Evolutionary conservation across 176 grass and related monocot genomes (phyloP), one percentile per base, ranked within the genome.

Genomic region (Carex littledalei): DNA sequence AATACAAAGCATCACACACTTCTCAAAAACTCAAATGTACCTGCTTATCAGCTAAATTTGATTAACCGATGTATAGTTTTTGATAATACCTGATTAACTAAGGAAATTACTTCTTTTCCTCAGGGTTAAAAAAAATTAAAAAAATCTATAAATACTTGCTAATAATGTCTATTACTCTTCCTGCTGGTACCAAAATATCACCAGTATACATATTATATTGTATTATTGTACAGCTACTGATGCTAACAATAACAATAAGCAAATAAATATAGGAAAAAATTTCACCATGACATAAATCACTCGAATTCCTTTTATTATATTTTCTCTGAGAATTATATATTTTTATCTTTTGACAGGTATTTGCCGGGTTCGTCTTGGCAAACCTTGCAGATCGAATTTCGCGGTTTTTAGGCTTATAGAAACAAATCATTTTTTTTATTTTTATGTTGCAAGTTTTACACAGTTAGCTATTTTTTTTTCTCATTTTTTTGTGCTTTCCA

Each of bases 351-450:
- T 79, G 78, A 79, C 88, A 99, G 96, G 96, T 99, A 24, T 99
- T 99, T 89, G 92, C 91, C 80, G 96, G 96, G 58, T 99, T 99
- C 61, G 89, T 99, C 17, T 92, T 99, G 39, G 96, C 96, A 35
- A 99, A 91, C 52, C 76, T 99, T 63, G 87, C 93, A 15, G 90
- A 92, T 47, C 89, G 93, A 6, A 55, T 99, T 72, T 94, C 91
- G 12, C 83, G 65, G 32, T 95, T 89, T 85, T 53, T 95, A 67
- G 93, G 93, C 50, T 87, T 95, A 50, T 95, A 95, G 88, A 65
- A 50, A 24, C 66, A 65, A 71, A 49, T 22, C 56, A 49, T 14
- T 24, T 52, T 49, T 35, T 59, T 22, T 67, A 15, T 63, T 16
- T 16, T 75, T 64, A 52, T 83, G 17, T 76, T 22, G 49, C 71